A percentile compares a stretch with the other conserved stretches of the same genome.
These are phyloP conservation scores for Pelargonium exstipulatum DNA, from an alignment of 441 rosid genomes.

Conservation along the genomic window DNA sequence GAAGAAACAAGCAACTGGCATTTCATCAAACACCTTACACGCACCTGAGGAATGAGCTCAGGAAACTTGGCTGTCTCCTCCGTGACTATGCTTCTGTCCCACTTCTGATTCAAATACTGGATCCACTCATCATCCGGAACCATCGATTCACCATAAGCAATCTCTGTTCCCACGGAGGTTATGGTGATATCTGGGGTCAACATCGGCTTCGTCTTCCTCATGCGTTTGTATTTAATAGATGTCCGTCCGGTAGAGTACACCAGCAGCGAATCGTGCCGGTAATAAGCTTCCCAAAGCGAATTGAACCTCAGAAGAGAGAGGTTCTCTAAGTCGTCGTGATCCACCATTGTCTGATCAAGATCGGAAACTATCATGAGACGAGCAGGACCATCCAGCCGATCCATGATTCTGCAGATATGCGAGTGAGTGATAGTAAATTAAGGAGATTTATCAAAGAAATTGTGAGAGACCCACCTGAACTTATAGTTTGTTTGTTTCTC, in stretches of 20 bases:
- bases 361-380: constrained; percentile 87
- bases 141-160: constrained; percentile 69
- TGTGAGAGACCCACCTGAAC: no score
- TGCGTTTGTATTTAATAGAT: constrained; percentile 59
- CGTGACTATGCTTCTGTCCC: constrained; percentile 56
- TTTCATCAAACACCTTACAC: not conserved
- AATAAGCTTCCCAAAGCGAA: constrained; percentile 73
- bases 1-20: not conserved
- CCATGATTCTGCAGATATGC: constrained; percentile 36
- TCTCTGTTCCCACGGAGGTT: constrained; percentile 94
- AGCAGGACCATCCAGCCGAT: constrained; percentile 50
- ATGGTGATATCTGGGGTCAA: constrained; percentile 81
- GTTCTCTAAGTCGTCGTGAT: constrained; percentile 87
- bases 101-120: constrained; percentile 59
- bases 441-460: no score
- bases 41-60: constrained; percentile 78
- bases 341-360: constrained; percentile 94
- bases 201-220: constrained; percentile 82
- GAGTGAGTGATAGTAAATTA: no score
- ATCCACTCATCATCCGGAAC: constrained; percentile 81
- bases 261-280: constrained; percentile 74
- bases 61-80: constrained; percentile 74
- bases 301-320: constrained; percentile 75
- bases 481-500: no score
- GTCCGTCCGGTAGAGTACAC: constrained; percentile 96